Percentiles rank a stretch among this genome's conserved stretches.
phyloP scores from a whole-genome alignment of 176 grass and related monocot species.

The Eremochloa ophiuroides region DNA sequence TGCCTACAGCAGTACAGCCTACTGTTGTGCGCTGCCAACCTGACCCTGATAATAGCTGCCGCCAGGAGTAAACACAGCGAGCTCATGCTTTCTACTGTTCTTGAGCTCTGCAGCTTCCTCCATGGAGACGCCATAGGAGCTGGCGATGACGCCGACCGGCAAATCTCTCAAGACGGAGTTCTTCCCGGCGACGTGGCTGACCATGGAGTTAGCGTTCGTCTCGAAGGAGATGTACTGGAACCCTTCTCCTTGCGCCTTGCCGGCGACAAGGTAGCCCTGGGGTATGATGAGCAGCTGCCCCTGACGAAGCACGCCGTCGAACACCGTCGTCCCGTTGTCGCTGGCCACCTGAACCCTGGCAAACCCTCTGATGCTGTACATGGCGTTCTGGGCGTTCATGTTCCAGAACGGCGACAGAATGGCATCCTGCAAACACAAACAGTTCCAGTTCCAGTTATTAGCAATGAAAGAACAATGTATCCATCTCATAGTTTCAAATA shows the following conservation, averaged over 20 bases:
- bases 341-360: background rate
- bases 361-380: background rate
- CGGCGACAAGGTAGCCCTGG: background rate
- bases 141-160: background rate
- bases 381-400: background rate
- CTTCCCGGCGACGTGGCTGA: background rate
- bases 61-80: background rate
- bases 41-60: background rate
- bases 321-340: background rate
- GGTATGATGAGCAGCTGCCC: background rate
- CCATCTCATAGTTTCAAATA: too few relatives aligned
- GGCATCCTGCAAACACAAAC: background rate
- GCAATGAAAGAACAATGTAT: background rate
- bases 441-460: too few relatives aligned
- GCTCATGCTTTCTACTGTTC: background rate
- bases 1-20: background rate
- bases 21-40: background rate
- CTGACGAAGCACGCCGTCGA: background rate
- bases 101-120: background rate
- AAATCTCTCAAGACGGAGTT: background rate
- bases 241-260: background rate
- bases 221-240: background rate
- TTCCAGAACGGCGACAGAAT: background rate
- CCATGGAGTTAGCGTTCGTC: background rate
- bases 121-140: background rate